A percentile compares a stretch with the other conserved stretches of the same genome.
These are phyloP conservation scores for Fraxinus nigra DNA, from an alignment of 305 asterid species.

Conservation along the genomic window DNA sequence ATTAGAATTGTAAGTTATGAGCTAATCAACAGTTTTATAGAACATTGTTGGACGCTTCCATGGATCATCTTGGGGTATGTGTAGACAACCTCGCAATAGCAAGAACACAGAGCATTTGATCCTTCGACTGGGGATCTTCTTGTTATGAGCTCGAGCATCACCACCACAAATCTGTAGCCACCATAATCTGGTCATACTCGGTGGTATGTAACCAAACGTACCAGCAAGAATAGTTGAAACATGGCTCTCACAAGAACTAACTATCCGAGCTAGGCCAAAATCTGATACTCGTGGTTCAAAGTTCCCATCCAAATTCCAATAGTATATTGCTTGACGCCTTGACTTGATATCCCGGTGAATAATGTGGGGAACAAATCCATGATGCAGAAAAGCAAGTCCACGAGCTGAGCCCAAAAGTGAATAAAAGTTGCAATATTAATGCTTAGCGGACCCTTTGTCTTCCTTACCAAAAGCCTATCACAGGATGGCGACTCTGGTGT, in stretches of 20 bases:
- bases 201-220: slow-evolving; percentile 80
- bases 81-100: slow-evolving; percentile 61
- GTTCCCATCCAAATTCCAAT: slow-evolving; percentile 37
- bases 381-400: slow-evolving; percentile 75
- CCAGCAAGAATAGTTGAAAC: slow-evolving; percentile 75
- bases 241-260: slow-evolving; percentile 83
- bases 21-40: background rate
- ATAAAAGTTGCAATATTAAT: slow-evolving; percentile 72
- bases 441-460: slow-evolving; percentile 64
- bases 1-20: background rate
- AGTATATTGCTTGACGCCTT: slow-evolving; percentile 54
- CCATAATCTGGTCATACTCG: slow-evolving; percentile 91
- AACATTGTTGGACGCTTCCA: slow-evolving; percentile 59
- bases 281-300: slow-evolving; percentile 60
- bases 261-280: slow-evolving; percentile 76
- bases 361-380: slow-evolving; percentile 72
- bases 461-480: slow-evolving; percentile 46
- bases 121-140: slow-evolving; percentile 58
- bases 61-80: slow-evolving; percentile 58
- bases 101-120: slow-evolving; percentile 58
- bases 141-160: slow-evolving; percentile 75
- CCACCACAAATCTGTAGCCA: slow-evolving; percentile 88
- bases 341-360: slow-evolving; percentile 64
- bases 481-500: slow-evolving; percentile 39
- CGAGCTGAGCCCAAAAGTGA: slow-evolving; percentile 68